Conservation (phyloP, 2,329 filamentous ascomycete genomes). For the Parastagonospora nodorum region DNA sequence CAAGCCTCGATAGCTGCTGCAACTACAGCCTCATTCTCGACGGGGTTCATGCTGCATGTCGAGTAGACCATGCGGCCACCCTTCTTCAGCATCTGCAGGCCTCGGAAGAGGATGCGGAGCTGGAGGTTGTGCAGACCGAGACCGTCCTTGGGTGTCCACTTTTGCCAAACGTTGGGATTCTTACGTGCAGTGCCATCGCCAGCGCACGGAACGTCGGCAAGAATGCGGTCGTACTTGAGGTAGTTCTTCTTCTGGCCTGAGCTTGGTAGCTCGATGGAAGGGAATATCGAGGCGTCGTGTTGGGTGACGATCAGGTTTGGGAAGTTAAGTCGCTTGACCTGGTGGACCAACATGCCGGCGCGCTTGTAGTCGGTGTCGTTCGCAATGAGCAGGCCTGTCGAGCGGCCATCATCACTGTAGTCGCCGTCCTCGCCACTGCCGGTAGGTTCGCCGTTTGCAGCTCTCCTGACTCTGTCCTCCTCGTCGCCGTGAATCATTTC, state of each 20-base stretch:
- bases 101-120: conserved; percentile 85
- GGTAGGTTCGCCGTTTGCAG: conserved; percentile 66
- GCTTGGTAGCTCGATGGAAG: conserved; percentile 82
- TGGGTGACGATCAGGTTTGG: conserved; percentile 97
- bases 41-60: conserved; percentile 97
- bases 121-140: conserved; percentile 88
- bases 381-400: conserved; percentile 89
- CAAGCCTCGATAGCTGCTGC: conserved; percentile 87
- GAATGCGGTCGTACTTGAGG: conserved; percentile 94
- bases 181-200: conserved; percentile 94
- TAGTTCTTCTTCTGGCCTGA: conserved; percentile 67
- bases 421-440: conserved; percentile 59
- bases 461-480: conserved; percentile 79
- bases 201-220: conserved; percentile 96
- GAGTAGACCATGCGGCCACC: conserved; percentile 96
- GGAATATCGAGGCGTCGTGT: conserved; percentile 95
- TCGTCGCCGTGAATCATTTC: conserved; percentile 94
- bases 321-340: conserved; percentile 95
- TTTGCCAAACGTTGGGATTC: conserved; percentile 92
- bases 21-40: conserved; percentile 95
- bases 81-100: conserved; percentile 93
- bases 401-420: conserved; percentile 77
- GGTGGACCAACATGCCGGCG: conserved; percentile 95
- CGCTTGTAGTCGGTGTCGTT: conserved; percentile 98
- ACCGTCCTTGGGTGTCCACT: conserved; percentile 88